Conservation (phyloP, 441 rosid genomes). For the Theobroma grandiflorum region DNA sequence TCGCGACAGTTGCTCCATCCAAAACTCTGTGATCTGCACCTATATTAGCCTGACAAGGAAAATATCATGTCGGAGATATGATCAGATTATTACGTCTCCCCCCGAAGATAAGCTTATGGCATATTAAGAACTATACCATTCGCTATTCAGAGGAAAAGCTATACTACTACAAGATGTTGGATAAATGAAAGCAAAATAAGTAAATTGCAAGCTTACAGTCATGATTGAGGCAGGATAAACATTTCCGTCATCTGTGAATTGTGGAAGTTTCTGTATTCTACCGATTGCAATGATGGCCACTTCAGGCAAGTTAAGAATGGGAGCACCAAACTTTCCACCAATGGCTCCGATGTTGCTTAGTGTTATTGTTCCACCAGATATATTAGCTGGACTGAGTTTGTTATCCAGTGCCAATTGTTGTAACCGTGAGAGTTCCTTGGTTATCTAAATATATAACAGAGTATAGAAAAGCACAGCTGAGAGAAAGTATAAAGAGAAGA, state of each 20-base stretch:
- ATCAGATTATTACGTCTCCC: neutral
- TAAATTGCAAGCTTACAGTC: constrained; percentile 58
- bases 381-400: constrained; percentile 77
- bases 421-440: constrained; percentile 77
- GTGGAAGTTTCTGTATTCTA: constrained; percentile 84
- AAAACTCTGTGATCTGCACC: constrained; percentile 95
- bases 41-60: constrained; percentile 64
- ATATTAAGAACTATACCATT: neutral
- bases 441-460: constrained; percentile 49
- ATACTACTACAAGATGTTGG: neutral
- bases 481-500: neutral
- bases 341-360: constrained; percentile 92
- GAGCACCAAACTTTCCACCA: constrained; percentile 92
- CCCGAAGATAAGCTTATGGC: neutral
- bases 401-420: constrained; percentile 71
- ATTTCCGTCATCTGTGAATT: constrained; percentile 62
- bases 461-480: neutral
- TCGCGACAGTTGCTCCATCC: constrained; percentile 95
- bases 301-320: constrained; percentile 90
- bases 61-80: constrained; percentile 2
- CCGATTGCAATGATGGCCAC: constrained; percentile 89
- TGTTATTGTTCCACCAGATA: constrained; percentile 88
- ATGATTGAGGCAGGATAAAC: constrained; percentile 71
- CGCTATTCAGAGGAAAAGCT: neutral
- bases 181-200: neutral